Base-by-base conservation (phyloP, 176 grass and related monocot species). In the Cenchrus americanus region DNA sequence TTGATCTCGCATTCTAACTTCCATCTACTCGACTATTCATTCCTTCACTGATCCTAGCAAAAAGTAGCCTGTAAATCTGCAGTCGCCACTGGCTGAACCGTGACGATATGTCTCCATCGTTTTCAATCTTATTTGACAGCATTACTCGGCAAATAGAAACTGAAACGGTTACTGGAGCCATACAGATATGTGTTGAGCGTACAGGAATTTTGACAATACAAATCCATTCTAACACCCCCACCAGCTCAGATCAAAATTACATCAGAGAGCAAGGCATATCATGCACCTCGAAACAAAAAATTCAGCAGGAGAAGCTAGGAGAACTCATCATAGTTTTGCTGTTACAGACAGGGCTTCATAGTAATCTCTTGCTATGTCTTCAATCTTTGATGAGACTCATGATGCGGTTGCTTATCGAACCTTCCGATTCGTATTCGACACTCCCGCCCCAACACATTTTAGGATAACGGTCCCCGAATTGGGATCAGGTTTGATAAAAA, bases 401-500 rank as follows among this genome's bases (percentile, higher is more conserved):
- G 26, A n/a, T 41, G 26, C 2, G 5, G 27, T 44, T 90, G 64
- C 27, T 92, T 70, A 98, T 46, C 89, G 86, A 52, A 81, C 79
- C 89, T 88, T 98, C 83, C 91, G 76, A 65, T 85, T 88, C 82
- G 94, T 85, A 79, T 98, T 98, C 75, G 82, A 90, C 80, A 98
- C 81, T 59, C 96, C 93, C 0, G 82, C 85, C 4, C 96, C 96
- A 2, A 95, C 81, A 77, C 93, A 98, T 86, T 90, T 98, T 49
- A 95, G 82, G 18, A 85, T 90, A n/a, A 98, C 87, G 0, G 93
- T 95, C 75, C 76, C 84, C 5, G 91, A 92, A 73, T 82, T 90
- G 46, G 93, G 87, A 66, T 98, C 91, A 15, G 93, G 93, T 52
- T 92, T 90, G 81, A 95, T 95, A 69, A 88, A 46, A 81, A 98